A percentile compares a stretch with the other conserved stretches of the same genome.
phyloP scores from a whole-genome alignment of 805 yeast species.

The Lachancea sp. region DNA sequence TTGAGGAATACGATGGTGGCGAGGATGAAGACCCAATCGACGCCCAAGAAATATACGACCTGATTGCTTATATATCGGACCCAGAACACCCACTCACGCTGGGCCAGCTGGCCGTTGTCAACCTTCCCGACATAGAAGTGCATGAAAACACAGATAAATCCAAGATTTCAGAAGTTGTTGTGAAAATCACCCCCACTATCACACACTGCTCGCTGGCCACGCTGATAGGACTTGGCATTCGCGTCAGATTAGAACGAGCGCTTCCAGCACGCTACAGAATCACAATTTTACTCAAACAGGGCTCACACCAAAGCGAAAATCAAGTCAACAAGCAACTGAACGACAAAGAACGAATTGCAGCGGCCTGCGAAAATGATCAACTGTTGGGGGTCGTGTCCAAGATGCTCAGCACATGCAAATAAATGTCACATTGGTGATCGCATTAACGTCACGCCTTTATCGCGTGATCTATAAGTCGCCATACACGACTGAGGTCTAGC shows the following conservation, averaged over 20 bases:
- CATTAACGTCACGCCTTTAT: too few relatives aligned
- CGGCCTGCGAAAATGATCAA: slow-evolving; percentile 97
- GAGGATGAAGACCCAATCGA: slow-evolving; percentile 59
- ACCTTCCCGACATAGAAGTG: slow-evolving; percentile 71
- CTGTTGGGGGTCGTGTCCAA: slow-evolving; percentile 81
- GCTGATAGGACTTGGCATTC: slow-evolving; percentile 86
- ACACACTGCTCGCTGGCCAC: slow-evolving; percentile 97
- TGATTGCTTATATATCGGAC: slow-evolving; percentile 81
- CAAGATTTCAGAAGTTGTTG: slow-evolving; percentile 66
- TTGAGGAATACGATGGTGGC: slow-evolving; percentile 18
- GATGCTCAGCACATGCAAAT: slow-evolving; percentile 77
- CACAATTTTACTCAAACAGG: slow-evolving; percentile 74
- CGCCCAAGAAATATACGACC: slow-evolving; percentile 81
- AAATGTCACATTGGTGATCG: too few relatives aligned
- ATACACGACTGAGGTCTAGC: too few relatives aligned
- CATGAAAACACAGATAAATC: slow-evolving; percentile 46
- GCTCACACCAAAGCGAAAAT: slow-evolving; percentile 90
- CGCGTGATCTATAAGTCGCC: too few relatives aligned
- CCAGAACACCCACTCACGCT: slow-evolving; percentile 96
- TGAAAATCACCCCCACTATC: slow-evolving; percentile 91
- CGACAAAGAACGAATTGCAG: slow-evolving; percentile 96
- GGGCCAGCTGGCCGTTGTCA: slow-evolving; percentile 92
- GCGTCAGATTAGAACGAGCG: slow-evolving; percentile 85
- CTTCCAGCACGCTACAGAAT: slow-evolving; percentile 80
- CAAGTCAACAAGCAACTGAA: slow-evolving; percentile 96